Percentiles rank a stretch among this genome's conserved stretches.
phyloP scores from a whole-genome alignment of 768 basidiomycete genomes.

The Termitomyces sp. region DNA sequence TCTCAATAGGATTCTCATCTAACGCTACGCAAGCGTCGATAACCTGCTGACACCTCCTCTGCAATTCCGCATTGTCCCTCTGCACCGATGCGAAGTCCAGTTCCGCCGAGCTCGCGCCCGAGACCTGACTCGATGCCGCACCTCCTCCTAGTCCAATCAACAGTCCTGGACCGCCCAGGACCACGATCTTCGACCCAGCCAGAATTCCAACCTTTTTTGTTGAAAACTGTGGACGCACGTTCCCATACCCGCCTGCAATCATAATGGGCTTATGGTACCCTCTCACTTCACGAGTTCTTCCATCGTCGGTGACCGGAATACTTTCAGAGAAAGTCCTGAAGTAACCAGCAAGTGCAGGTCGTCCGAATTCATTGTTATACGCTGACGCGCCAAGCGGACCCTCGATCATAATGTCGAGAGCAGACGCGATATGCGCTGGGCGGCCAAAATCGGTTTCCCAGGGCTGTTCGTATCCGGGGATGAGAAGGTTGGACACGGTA shows the following conservation, averaged over 20 bases:
- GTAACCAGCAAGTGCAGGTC: slow-evolving; percentile 89
- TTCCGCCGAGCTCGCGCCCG: slow-evolving; percentile 87
- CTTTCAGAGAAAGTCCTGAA: slow-evolving; percentile 92
- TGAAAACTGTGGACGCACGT: slow-evolving; percentile 82
- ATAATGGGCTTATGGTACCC: slow-evolving; percentile 99
- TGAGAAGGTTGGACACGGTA: slow-evolving; percentile 89
- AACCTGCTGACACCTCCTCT: slow-evolving; percentile 94
- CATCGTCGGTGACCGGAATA: slow-evolving; percentile 52
- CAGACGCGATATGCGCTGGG: slow-evolving; percentile 87
- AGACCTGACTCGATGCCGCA: slow-evolving; percentile 91
- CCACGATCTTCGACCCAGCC: slow-evolving; percentile 83
- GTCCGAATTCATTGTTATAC: slow-evolving; percentile 98
- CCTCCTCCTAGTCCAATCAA: slow-evolving; percentile 97
- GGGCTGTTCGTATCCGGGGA: slow-evolving; percentile 87
- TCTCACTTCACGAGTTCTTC: slow-evolving; percentile 57
- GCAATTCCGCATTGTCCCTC: slow-evolving; percentile 98
- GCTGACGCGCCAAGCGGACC: slow-evolving; percentile 92
- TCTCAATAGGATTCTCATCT: slow-evolving; percentile 78
- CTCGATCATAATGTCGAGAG: slow-evolving; percentile 96
- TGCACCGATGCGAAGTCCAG: slow-evolving; percentile 98
- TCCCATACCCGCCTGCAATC: slow-evolving; percentile 97
- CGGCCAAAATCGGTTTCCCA: slow-evolving; percentile 96
- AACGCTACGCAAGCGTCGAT: slow-evolving; percentile 83
- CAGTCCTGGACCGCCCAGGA: slow-evolving; percentile 94
- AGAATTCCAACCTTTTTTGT: slow-evolving; percentile 75